Conservation (phyloP, 441 rosid genomes). For the Adansonia rubrostipa region DNA sequence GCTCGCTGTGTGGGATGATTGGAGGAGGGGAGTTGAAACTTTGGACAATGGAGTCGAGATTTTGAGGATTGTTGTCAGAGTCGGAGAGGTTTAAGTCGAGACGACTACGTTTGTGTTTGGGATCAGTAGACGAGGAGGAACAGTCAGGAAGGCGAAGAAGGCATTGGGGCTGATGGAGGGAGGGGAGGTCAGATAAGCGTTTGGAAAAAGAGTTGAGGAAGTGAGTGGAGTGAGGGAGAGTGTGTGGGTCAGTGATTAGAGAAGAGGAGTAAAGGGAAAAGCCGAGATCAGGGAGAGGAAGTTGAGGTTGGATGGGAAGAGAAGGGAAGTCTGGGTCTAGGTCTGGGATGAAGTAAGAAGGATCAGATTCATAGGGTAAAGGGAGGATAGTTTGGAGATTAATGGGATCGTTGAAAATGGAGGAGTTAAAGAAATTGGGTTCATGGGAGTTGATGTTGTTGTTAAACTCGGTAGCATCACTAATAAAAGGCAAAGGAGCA, state of each 20-base stretch:
- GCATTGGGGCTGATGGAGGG: slow-evolving; percentile 27
- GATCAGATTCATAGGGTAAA: slow-evolving; percentile 1
- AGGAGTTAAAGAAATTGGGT: background rate
- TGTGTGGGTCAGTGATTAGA: slow-evolving; percentile 12
- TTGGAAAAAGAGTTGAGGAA: too few relatives aligned
- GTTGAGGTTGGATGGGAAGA: background rate
- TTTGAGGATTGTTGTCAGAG: slow-evolving; percentile 4
- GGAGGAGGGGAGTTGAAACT: slow-evolving; percentile 22
- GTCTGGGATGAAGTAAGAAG: background rate
- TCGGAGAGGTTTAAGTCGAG: background rate
- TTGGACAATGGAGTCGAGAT: slow-evolving; percentile 19
- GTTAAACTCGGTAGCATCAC: background rate
- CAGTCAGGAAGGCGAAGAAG: background rate
- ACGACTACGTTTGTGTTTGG: slow-evolving; percentile 21
- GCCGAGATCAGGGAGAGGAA: background rate
- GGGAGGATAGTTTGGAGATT: slow-evolving; percentile 31
- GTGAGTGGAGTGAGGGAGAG: background rate
- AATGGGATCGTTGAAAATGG: background rate
- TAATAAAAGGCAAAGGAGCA: background rate
- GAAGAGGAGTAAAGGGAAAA: slow-evolving; percentile 18
- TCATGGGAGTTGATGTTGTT: background rate
- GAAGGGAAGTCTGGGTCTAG: background rate
- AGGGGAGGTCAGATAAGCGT: slow-evolving; percentile 32
- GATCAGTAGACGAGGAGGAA: background rate
- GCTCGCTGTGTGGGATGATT: background rate